Conservation (phyloP, 441 rosid species). For the Theobroma grandiflorum region DNA sequence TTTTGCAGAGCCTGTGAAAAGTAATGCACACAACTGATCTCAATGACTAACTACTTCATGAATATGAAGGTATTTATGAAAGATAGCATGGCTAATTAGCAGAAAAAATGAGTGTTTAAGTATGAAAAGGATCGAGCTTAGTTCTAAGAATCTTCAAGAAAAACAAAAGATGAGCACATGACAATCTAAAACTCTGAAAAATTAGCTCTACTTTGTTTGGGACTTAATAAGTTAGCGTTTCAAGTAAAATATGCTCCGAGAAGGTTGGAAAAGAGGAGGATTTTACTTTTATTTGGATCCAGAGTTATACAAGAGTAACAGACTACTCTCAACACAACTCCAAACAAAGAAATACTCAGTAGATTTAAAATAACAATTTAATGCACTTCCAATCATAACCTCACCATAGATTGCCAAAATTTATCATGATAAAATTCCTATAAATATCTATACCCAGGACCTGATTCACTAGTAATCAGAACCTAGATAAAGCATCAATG, state of each 20-base stretch:
- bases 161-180: constrained; percentile 1
- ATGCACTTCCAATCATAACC: not conserved
- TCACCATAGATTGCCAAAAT: not conserved
- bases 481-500: not conserved
- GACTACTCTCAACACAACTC: not conserved
- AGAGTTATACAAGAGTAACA: not conserved
- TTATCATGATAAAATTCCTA: not conserved
- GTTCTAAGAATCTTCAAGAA: constrained; percentile 12
- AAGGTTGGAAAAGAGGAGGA: not conserved
- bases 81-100: not conserved
- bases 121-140: not conserved
- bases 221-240: not conserved
- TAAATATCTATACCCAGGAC: not conserved
- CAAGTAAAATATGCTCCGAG: not conserved
- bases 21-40: not conserved
- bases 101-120: not conserved
- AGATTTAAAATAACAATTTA: not conserved
- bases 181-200: not conserved
- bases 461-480: not conserved
- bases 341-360: not conserved
- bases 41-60: not conserved
- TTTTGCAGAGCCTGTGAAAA: constrained; percentile 63
- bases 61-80: not conserved
- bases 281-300: not conserved
- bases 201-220: not conserved